Evolutionary conservation across 164 flowering plant genomes (phyloP), one percentile per base, ranked within the genome.

Genomic region (Amborella trichopoda): DNA sequence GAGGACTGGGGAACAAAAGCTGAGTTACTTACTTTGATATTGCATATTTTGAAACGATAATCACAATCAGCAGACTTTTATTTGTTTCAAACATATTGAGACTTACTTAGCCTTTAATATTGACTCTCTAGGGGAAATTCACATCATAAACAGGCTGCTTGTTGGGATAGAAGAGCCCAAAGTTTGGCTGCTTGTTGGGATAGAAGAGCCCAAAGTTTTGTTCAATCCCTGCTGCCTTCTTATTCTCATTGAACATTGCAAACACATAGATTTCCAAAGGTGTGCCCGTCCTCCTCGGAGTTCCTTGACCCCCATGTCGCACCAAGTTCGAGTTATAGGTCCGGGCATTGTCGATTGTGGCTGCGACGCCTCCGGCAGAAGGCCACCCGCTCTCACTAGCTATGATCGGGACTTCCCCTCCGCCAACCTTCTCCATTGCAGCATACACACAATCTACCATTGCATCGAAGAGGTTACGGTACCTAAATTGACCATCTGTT

Each of bases 381-480:
- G 56, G 56, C 56, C 56, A 53, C 17, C 56, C 56, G 28, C 28
- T 53, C 33, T 53, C 56, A 2, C 41, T 20, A 3, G 44, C 49
- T 0, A 53, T 33, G 6, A 53, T 13, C 4, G 26, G 30, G 21
- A 53, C 56, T 1, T 36, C 17, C 6, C 27, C 39, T 3, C 49
- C 56, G 17, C 56, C 49, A 2, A 18, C 30, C 22, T 44, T 44
- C 26, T 44, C 56, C 41, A 53, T 3, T 22, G 56, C 56, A 3
- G 40, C 32, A 30, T 43, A 24, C 6, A 44, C 49, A 1, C 49
- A 22, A 24, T 53, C 56, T 3, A 53, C 21, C 19, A 44, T 53
- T 1, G 42, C 30, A 17, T 43, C 40, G 17, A 44, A 53, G 9
- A 53, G 39, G 41, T 53, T 53, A 5, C 23, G 18, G 48, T 53